Evolutionary conservation across 179 eudicot genomes (phyloP).

Genomic region (Silene noctiflora): DNA sequence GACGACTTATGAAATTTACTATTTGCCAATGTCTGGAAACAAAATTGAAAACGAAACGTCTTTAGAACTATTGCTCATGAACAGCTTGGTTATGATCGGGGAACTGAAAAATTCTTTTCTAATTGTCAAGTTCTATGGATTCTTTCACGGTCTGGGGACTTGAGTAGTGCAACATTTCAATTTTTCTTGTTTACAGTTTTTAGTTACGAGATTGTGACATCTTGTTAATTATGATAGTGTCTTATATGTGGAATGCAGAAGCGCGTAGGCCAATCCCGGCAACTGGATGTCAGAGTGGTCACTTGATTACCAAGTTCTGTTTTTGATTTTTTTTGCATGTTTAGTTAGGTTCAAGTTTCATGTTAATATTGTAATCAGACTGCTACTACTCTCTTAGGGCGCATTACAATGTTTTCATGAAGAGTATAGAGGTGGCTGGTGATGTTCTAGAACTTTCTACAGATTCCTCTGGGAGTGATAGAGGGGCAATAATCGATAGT

Average conservation of each 20-base stretch:
- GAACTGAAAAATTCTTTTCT: no score
- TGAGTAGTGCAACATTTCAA: background rate
- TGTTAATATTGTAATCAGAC: conserved; percentile 33
- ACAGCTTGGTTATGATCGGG: no score
- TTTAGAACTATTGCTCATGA: no score
- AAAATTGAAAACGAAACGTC: background rate
- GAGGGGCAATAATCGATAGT: conserved; percentile 64
- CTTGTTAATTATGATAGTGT: background rate
- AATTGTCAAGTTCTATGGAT: no score
- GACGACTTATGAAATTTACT: background rate
- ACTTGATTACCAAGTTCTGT: background rate
- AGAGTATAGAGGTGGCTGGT: conserved; percentile 67
- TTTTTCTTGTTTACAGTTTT: background rate
- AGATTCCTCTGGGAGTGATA: conserved; percentile 28
- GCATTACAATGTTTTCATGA: conserved; percentile 75
- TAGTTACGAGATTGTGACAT: background rate
- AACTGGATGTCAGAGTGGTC: background rate
- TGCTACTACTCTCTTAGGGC: conserved; percentile 51
- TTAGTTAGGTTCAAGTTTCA: background rate
- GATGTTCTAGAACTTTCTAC: conserved; percentile 46
- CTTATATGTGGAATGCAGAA: background rate
- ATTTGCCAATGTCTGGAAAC: background rate
- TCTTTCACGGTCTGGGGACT: no score
- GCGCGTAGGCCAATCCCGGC: no score
- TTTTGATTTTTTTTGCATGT: background rate